Percentiles rank a stretch among this genome's conserved stretches.
phyloP scores from a whole-genome alignment of 345 rosid genomes.

The Boechera stricta region DNA sequence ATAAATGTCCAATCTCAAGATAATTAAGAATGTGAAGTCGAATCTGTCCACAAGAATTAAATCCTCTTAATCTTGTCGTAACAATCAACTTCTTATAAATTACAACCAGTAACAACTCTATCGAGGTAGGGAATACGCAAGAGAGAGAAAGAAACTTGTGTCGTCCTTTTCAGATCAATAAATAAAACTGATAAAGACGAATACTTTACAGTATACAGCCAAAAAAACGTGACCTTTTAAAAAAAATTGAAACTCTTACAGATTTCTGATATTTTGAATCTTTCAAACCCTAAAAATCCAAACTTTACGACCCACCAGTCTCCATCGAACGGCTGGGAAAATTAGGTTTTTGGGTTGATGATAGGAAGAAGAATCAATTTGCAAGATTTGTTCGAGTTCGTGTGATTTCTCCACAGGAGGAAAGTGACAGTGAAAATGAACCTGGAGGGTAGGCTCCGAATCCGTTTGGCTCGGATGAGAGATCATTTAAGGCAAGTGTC shows the following conservation, averaged over 20 bases:
- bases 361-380: slow-evolving; percentile 29
- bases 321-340: slow-evolving; percentile 11
- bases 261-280: not conserved
- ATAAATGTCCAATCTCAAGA: slow-evolving; percentile 1
- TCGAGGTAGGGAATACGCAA: not conserved
- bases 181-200: slow-evolving; percentile 19
- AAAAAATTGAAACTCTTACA: slow-evolving; percentile 21
- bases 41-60: slow-evolving; percentile 27
- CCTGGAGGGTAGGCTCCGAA: not conserved
- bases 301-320: slow-evolving; percentile 41
- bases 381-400: slow-evolving; percentile 31
- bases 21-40: slow-evolving; percentile 28
- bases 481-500: not conserved
- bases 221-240: slow-evolving; percentile 7
- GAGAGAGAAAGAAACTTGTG: slow-evolving; percentile 27
- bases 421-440: slow-evolving; percentile 30
- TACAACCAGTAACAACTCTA: slow-evolving; percentile 14
- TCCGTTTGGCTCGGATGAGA: slow-evolving; percentile 29
- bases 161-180: slow-evolving; percentile 17
- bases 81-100: not conserved
- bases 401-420: slow-evolving; percentile 24
- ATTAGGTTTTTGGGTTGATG: not conserved
- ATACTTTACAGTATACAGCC: slow-evolving; percentile 16
- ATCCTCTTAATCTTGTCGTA: slow-evolving; percentile 3
- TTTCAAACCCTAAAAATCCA: slow-evolving; percentile 28